These are phyloP conservation scores for Fragilaria crotonensis DNA, from an alignment of 108 stramenopile genomes.

Conservation along the genomic window DNA sequence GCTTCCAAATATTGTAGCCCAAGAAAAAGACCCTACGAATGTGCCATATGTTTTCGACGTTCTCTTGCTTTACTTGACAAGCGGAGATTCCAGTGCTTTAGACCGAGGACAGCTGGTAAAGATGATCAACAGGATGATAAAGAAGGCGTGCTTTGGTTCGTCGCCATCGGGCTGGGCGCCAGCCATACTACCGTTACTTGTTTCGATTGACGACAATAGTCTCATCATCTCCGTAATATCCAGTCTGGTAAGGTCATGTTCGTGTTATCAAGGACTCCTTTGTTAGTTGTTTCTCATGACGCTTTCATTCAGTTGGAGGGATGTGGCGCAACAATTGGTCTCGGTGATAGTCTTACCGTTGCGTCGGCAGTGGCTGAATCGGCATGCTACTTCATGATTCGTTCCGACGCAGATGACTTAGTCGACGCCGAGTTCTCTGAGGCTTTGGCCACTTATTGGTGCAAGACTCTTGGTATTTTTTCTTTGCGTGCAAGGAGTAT, in stretches of 20 bases:
- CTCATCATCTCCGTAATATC: not conserved
- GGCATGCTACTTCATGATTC: slow-evolving; percentile 48
- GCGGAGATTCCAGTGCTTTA: slow-evolving; percentile 2
- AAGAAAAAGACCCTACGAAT: slow-evolving; percentile 64
- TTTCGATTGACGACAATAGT: slow-evolving; percentile 24
- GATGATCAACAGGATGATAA: slow-evolving; percentile 47
- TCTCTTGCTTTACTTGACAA: slow-evolving; percentile 37
- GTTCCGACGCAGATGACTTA: not conserved
- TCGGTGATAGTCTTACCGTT: slow-evolving; percentile 38
- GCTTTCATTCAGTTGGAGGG: slow-evolving; percentile 48
- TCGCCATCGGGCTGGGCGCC: slow-evolving; percentile 50
- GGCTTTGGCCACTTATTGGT: slow-evolving; percentile 17
- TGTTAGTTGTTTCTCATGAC: not conserved
- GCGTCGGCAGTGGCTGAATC: slow-evolving; percentile 63
- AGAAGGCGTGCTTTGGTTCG: slow-evolving; percentile 64
- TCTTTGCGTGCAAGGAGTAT: slow-evolving; percentile 9
- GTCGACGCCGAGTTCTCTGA: not conserved
- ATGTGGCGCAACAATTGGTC: slow-evolving; percentile 29
- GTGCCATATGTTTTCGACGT: slow-evolving; percentile 51
- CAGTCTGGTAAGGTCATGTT: not conserved
- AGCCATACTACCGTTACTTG: slow-evolving; percentile 58
- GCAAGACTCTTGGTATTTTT: slow-evolving; percentile 15
- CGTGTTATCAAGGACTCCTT: too few species aligned
- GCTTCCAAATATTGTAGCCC: slow-evolving; percentile 40
- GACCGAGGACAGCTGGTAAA: slow-evolving; percentile 31